phyloP scores from a whole-genome alignment of 75 land plant genomes.

The Chamaecyparis obtusa region DNA sequence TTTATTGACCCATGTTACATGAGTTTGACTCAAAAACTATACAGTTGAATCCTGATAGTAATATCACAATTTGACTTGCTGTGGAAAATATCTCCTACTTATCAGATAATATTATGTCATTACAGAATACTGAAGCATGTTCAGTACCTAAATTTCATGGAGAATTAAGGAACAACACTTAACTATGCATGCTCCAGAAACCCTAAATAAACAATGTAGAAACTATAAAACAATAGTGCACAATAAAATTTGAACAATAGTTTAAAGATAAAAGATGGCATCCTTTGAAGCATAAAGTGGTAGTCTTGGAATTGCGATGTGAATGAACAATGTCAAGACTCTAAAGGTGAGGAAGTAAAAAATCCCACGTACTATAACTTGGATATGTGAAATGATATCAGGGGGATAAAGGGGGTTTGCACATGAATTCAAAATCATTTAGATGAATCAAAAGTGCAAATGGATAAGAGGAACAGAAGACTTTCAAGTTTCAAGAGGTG shows the following conservation, averaged over 20 bases:
- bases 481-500: neutral
- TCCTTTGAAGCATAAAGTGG: neutral
- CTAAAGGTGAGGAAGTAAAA: neutral
- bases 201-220: neutral
- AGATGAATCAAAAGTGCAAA: neutral
- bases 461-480: neutral
- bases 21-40: too few relatives aligned
- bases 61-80: too few relatives aligned
- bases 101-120: neutral
- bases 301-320: neutral
- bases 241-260: neutral
- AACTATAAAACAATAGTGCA: neutral
- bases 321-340: neutral
- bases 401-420: neutral
- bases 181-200: neutral
- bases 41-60: too few relatives aligned
- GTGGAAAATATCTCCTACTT: too few relatives aligned
- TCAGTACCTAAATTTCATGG: neutral
- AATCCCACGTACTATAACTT: neutral
- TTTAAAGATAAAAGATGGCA: neutral
- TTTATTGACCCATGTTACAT: too few relatives aligned
- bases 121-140: neutral
- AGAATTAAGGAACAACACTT: neutral
- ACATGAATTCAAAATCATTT: neutral
- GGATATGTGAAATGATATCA: neutral